Evolutionary conservation across 2,329 filamentous ascomycete genomes (phyloP).

Genomic region (Hypoxylon rubiginosum): DNA sequence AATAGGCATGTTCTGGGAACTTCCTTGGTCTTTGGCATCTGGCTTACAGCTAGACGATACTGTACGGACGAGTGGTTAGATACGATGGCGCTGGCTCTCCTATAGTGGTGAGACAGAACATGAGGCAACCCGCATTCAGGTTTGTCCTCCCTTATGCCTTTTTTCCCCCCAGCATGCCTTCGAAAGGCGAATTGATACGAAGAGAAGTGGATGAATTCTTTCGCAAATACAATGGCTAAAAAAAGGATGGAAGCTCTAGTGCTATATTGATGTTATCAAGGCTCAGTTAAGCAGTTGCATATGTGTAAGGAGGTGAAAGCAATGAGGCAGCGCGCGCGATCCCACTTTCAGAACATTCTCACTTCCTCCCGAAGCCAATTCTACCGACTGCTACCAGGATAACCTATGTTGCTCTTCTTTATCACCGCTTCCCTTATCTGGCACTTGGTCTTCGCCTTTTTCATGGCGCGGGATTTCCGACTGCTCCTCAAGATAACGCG

Average conservation of each 20-base stretch:
- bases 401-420: conserved; percentile 39
- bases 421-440: conserved; percentile 39
- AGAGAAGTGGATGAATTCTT: background rate
- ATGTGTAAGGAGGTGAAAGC: too few species aligned
- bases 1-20: background rate
- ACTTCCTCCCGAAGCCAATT: background rate
- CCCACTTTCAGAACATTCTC: background rate
- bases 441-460: conserved; percentile 42
- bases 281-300: too few species aligned
- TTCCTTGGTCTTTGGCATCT: conserved; percentile 14
- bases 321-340: background rate
- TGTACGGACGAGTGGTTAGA: background rate
- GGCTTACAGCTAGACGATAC: background rate
- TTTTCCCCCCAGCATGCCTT: background rate
- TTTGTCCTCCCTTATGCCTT: background rate
- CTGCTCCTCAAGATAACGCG: conserved; percentile 42
- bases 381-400: background rate
- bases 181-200: background rate
- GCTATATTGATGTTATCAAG: too few species aligned
- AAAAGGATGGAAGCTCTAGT: too few species aligned
- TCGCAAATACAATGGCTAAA: too few species aligned
- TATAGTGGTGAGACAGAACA: background rate
- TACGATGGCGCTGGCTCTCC: background rate
- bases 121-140: conserved; percentile 16
- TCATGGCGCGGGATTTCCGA: conserved; percentile 38